Evolutionary conservation across 1,284 basidiomycete genomes (phyloP).

Genomic region (Athelia sp.): DNA sequence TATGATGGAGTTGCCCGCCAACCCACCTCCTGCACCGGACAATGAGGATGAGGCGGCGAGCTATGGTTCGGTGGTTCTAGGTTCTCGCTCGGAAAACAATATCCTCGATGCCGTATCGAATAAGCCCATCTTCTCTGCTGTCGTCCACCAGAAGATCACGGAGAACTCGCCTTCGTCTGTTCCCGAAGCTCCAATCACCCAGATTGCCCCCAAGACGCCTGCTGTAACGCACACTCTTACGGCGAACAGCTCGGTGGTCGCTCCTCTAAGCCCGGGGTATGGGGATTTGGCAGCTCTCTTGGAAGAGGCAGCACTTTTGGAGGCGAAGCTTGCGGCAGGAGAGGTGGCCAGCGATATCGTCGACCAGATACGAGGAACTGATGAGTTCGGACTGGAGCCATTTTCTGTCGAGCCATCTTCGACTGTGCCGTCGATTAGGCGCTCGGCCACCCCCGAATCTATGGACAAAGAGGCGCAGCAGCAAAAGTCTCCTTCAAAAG

Average conservation of each 20-base stretch:
- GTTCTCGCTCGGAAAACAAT: conserved; percentile 11
- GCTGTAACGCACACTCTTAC: conserved; percentile 19
- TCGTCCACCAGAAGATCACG: conserved; percentile 47
- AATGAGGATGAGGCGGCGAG: not conserved
- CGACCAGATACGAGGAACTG: conserved; percentile 1
- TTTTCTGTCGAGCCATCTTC: not conserved
- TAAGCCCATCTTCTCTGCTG: conserved; percentile 38
- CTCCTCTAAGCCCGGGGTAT: conserved; percentile 34
- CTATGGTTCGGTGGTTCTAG: conserved; percentile 6
- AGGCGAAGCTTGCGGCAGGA: conserved; percentile 39
- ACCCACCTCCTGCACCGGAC: not conserved
- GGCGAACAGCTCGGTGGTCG: conserved; percentile 14
- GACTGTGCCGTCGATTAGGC: not conserved
- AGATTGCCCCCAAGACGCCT: conserved; percentile 22
- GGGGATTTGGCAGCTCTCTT: conserved; percentile 44
- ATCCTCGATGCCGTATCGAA: conserved; percentile 3
- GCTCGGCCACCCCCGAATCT: conserved; percentile 9
- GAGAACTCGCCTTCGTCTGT: conserved; percentile 20
- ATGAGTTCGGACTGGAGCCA: conserved; percentile 8
- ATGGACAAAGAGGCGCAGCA: conserved; percentile 8
- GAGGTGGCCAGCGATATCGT: conserved; percentile 29
- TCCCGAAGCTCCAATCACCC: conserved; percentile 7
- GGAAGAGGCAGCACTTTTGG: conserved; percentile 45
- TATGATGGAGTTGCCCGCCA: not conserved
- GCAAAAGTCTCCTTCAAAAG: conserved; percentile 33